Percentiles rank a stretch among this genome's conserved stretches.
Conservation (phyloP, 306 rosid species). For the Corylus heterophylla region DNA sequence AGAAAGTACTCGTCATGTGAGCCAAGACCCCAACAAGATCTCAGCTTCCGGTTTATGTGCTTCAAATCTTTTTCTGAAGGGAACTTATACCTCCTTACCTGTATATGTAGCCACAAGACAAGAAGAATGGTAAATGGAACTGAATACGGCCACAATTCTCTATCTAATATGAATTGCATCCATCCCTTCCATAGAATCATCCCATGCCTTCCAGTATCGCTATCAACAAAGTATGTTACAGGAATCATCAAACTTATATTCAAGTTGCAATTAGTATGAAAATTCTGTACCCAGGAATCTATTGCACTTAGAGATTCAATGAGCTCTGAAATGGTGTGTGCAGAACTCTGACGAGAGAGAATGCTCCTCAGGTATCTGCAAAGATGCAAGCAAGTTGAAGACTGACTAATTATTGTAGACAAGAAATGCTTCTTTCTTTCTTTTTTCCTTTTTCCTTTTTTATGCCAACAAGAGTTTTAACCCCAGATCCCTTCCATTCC, state of each 20-base stretch:
- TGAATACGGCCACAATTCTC: conserved; percentile 9
- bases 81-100: conserved; percentile 62
- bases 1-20: conserved; percentile 75
- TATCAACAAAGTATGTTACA: background rate
- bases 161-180: background rate
- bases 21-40: conserved; percentile 89
- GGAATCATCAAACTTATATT: background rate
- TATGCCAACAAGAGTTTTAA: background rate
- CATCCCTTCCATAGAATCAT: background rate
- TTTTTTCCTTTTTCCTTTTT: background rate
- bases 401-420: conserved; percentile 25
- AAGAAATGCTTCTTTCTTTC: background rate
- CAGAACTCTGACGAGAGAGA: conserved; percentile 54
- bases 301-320: conserved; percentile 54
- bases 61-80: conserved; percentile 86
- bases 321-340: conserved; percentile 64
- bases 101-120: conserved; percentile 26
- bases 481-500: background rate
- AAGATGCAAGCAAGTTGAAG: conserved; percentile 19
- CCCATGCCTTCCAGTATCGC: background rate
- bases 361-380: conserved; percentile 64
- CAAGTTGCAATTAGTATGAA: conserved; percentile 11
- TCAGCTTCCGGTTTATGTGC: conserved; percentile 83
- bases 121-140: conserved; percentile 35
- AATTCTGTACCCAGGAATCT: conserved; percentile 67